Evolutionary conservation across 2,329 filamentous ascomycete species (phyloP), one percentile per base, ranked within the genome.

Genomic region (Aspergillus sp.): DNA sequence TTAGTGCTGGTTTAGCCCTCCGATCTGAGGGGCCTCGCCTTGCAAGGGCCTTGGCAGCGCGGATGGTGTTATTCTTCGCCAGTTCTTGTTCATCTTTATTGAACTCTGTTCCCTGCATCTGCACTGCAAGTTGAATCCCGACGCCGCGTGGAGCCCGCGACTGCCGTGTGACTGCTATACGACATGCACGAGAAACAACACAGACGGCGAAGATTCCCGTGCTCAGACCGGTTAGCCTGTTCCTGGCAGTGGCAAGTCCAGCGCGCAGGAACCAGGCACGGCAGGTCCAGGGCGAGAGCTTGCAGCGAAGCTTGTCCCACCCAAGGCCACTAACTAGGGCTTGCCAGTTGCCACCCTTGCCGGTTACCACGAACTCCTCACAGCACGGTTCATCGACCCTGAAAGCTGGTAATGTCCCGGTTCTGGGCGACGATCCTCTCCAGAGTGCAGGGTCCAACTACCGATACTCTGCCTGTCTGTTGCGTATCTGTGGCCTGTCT

Each of bases 1-100:
- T 27, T n/a, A 9, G 15, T 37, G 15, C 27, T 37, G 12, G 5
- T 15, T 9, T 15, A n/a, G 34, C 2, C 17, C 19, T 13, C 12
- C 13, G 27, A 37, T 45, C 42, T 15, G 24, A 39, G 51, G 42
- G 20, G 12, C 20, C 17, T 13, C 5, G 6, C n/a, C 7, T 9
- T 1, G 20, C 22, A 48, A 40, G 7, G 7, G 13, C 17, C 44
- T 54, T 41, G 52, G 52, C 22, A 46, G 46, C 41, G 30, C 22
- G 20, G 45, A 56, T 56, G 53, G 17, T 30, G 53, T 50, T 56
- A 56, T 56, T 56, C 46, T 37, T 37, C 46, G 39, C 30, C 15
- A 17, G 8, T 50, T 50, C 53, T 56, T 56, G 53, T 50, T 27
- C 40, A 56, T 56, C 45, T 50, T 50, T 56, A 50, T 56, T 51